Evolutionary conservation across 2,329 filamentous ascomycete species (phyloP), one percentile per base, ranked within the genome.

Genomic region (Thermothelomyces thermophilus): DNA sequence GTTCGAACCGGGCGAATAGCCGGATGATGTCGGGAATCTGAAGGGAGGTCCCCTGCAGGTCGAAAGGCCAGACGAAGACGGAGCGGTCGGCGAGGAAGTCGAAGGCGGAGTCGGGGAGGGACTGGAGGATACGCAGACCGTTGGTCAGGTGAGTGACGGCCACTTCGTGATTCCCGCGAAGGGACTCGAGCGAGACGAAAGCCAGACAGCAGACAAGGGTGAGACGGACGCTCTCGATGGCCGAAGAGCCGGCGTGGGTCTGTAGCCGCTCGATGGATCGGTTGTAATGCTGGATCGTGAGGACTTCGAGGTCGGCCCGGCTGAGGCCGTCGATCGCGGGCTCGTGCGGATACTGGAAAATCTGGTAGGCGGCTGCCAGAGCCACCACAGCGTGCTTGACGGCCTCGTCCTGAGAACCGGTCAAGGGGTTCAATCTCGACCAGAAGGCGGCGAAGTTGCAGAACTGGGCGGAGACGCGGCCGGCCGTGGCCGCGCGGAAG

Each of bases 281-380:
- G 55, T 65, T 67, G 54, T 71, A 70, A 46, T 70, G 66, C 48
- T 66, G 62, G 49, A 70, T 65, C 35, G 63, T 64, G 54, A 70
- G 68, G 5, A 66, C 56, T 41, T 70, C 67, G 3, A 65, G 58
- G 24, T 63, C 56, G 20, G 60, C 60, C 5, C 57, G 56, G 26
- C 55, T 49, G 33, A 56, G 44, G 13, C 56, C 46, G 22, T 54
- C 50, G 44, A 57, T 17, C 41, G 53, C 51, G 54, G 60, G 45
- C 57, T 62, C 44, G 61, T 57, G 28, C 56, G 61, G 56, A 62
- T 60, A 33, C 19, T 45, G 52, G 14, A 61, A 56, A 2, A 58
- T 53, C 40, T 62, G 61, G 47, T 64, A 60, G 20, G 64, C 55
- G 24, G 61, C 61, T 43, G 63, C 62, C 19, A 67, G 54, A 19